Evolutionary conservation across 371 early-diverging fungal genomes (phyloP).

Genomic region (Circinella umbellata): DNA sequence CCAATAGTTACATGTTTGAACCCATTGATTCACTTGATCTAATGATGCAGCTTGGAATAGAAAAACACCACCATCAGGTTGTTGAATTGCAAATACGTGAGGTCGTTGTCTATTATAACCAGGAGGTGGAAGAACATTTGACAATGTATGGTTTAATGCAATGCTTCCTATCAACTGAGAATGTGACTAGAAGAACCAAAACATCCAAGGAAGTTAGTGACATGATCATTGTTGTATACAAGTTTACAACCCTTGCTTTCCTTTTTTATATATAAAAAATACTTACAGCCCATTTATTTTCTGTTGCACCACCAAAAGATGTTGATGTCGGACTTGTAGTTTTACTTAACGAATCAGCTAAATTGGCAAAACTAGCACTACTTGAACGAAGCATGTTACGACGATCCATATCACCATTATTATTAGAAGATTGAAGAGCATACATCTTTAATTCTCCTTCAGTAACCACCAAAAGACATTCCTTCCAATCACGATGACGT

Average conservation of each 20-base stretch:
- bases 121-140: slow-evolving; percentile 83
- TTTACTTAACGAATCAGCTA: slow-evolving; percentile 45
- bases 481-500: slow-evolving; percentile 85
- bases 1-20: slow-evolving; percentile 90
- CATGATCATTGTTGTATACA: slow-evolving; percentile 17
- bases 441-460: slow-evolving; percentile 82
- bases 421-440: slow-evolving; percentile 45
- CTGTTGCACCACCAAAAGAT: slow-evolving; percentile 25
- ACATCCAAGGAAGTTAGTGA: not conserved
- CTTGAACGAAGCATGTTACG: slow-evolving; percentile 35
- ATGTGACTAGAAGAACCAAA: slow-evolving; percentile 10
- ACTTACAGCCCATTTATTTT: slow-evolving; percentile 36
- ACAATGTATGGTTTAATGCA: slow-evolving; percentile 78
- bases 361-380: slow-evolving; percentile 35
- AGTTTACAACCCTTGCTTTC: slow-evolving; percentile 22
- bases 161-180: slow-evolving; percentile 57
- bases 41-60: slow-evolving; percentile 80
- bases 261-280: not conserved
- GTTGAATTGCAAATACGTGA: slow-evolving; percentile 88
- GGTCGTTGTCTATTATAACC: slow-evolving; percentile 81
- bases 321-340: not conserved
- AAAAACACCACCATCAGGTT: slow-evolving; percentile 79
- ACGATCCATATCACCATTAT: slow-evolving; percentile 22
- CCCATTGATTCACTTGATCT: slow-evolving; percentile 81
- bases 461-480: slow-evolving; percentile 73